Evolutionary conservation across 129 eudicot species (phyloP).

Genomic region (Lactuca sativa): DNA sequence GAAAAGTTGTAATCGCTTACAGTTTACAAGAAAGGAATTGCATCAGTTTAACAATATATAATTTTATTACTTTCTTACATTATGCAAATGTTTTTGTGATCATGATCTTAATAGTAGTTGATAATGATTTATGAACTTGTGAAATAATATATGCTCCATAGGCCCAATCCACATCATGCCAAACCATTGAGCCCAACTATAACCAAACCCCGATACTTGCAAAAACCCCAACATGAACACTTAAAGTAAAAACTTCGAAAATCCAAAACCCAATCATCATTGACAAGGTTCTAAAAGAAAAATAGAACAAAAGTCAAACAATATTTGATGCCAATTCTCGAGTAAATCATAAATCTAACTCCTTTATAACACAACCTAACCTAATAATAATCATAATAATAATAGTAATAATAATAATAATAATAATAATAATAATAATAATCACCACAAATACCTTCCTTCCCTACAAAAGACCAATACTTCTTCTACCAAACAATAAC

Average conservation of each 20-base stretch:
- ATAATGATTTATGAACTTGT: too few relatives aligned
- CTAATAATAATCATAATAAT: constrained; percentile 16
- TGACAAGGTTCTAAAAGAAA: constrained; percentile 17
- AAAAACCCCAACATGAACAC: constrained; percentile 1
- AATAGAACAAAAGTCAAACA: constrained; percentile 16
- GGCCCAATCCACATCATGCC: too few relatives aligned
- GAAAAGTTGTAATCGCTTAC: too few relatives aligned
- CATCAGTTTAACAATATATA: too few relatives aligned
- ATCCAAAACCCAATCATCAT: constrained; percentile 24
- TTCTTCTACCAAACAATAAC: constrained; percentile 33
- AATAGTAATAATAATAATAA: constrained; percentile 11
- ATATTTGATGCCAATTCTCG: constrained; percentile 3
- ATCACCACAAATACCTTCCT: neutral
- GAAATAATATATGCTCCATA: too few relatives aligned
- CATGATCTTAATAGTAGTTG: too few relatives aligned
- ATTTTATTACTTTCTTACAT: too few relatives aligned
- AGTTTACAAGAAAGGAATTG: too few relatives aligned
- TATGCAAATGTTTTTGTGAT: too few relatives aligned
- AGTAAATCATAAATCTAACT: constrained; percentile 32
- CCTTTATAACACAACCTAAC: constrained; percentile 36
- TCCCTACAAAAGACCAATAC: constrained; percentile 17
- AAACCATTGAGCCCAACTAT: too few relatives aligned
- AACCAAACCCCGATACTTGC: neutral
- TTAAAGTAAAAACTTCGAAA: neutral
- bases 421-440: constrained; percentile 12